Base-by-base conservation (phyloP, 1,139 yeast genomes). In the Yamadazyma sp. region DNA sequence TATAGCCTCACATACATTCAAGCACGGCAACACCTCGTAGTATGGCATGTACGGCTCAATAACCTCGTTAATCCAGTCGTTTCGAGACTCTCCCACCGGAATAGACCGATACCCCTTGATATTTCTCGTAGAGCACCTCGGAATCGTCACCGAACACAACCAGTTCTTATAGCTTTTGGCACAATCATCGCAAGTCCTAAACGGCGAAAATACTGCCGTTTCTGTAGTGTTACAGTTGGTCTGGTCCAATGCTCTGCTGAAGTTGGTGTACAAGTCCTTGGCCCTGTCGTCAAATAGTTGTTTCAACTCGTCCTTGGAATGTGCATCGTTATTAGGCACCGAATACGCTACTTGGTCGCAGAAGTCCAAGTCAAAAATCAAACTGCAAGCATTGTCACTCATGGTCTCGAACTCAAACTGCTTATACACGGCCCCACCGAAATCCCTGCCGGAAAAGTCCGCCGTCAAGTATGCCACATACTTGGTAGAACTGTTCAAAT, bases 141-240 rank as follows among this genome's bases (percentile, higher is more conserved):
- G 97, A n/a, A 92, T 86, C 0, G 89, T 71, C 4, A 87, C 88
- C 0, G 95, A 76, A 62, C 98, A 92, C 14, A 92, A 70, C 98
- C 98, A 92, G 52, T 83, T 74, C 52, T 80, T 82, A 58, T 92
- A 92, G 1, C 92, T 72, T 3, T 59, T 51, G 1, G 76, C 74
- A 57, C 98, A 92, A 52, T 86, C 82, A 10, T 67, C 72, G 53
- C 98, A 92, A 0, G 82, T 69, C 35, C 78, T 60, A 23, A 89
- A 54, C 12, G 95, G 88, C 1, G 96, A 86, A 60, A 76, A 92
- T 6, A 78, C 56, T 0, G 87, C 74, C 43, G 82, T 90, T n/a
- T 66, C 59, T 9, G 78, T 75, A 0, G 87, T 80, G 52, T 90
- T 82, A 60, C 98, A 92, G 1, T 89, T 71, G 7, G 85, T 67